phyloP scores from a whole-genome alignment of 768 basidiomycete species.

The Bullera alba region DNA sequence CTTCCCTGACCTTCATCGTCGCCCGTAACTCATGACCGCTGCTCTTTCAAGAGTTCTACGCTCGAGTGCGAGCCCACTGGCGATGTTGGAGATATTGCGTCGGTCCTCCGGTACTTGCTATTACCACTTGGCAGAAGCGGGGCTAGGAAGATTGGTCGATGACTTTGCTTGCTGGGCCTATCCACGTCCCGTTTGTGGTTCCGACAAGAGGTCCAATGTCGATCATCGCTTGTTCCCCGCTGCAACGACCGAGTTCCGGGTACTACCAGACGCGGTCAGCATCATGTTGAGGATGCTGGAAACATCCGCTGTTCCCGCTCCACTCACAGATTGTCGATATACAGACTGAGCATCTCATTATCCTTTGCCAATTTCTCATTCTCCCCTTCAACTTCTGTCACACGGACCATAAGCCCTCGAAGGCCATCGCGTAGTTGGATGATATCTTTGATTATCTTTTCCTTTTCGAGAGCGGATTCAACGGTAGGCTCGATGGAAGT shows the following conservation, averaged over 20 bases:
- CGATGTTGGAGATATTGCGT: no score
- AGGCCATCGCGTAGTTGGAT: slow-evolving; percentile 28
- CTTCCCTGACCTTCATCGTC: no score
- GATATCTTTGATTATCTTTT: slow-evolving; percentile 37
- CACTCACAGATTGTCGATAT: slow-evolving; percentile 42
- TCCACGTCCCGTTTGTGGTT: no score
- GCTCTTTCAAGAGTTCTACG: no score
- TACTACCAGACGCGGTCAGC: slow-evolving; percentile 10
- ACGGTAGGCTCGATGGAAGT: slow-evolving; percentile 21
- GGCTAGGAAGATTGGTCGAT: no score
- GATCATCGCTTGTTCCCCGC: slow-evolving; percentile 28
- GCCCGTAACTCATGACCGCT: no score
- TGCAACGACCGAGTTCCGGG: slow-evolving; percentile 39
- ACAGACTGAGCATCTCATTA: slow-evolving; percentile 40
- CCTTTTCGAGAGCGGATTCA: slow-evolving; percentile 33
- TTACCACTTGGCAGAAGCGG: no score
- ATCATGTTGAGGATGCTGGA: not conserved
- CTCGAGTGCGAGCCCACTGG: no score
- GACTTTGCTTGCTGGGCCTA: no score
- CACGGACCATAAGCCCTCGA: slow-evolving; percentile 25
- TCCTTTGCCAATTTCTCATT: slow-evolving; percentile 36
- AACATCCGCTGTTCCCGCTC: not conserved
- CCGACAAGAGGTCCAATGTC: no score
- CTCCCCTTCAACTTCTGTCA: slow-evolving; percentile 33
- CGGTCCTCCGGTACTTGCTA: no score